Evolutionary conservation across 768 basidiomycete genomes (phyloP).

Genomic region (Amyloporia xantha): DNA sequence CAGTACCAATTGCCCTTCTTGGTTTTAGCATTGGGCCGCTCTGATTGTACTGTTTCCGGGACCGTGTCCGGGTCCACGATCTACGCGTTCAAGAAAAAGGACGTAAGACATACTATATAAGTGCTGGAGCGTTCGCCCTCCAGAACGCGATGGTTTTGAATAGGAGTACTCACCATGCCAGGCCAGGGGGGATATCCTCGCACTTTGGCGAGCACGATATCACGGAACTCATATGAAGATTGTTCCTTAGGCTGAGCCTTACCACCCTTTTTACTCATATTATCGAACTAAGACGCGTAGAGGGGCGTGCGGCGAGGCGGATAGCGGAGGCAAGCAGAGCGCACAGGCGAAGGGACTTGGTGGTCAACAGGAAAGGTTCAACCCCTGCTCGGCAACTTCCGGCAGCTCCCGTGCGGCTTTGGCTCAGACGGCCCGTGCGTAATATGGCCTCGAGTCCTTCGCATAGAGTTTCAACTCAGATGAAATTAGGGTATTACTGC

Average conservation of each 20-base stretch:
- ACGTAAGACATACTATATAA: too few relatives aligned
- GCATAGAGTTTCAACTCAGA: constrained; percentile 18
- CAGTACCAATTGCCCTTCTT: constrained; percentile 72
- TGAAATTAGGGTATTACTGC: constrained; percentile 2
- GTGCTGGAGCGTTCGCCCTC: too few relatives aligned
- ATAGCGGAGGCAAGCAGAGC: not conserved
- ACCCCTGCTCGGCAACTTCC: constrained; percentile 17
- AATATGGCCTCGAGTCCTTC: constrained; percentile 13
- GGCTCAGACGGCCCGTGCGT: constrained; percentile 5
- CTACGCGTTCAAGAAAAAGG: constrained; percentile 40
- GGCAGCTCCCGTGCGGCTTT: not conserved
- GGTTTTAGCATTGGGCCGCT: constrained; percentile 52
- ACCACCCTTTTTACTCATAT: constrained; percentile 48
- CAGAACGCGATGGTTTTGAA: constrained; percentile 11
- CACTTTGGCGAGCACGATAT: constrained; percentile 88
- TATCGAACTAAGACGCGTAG: constrained; percentile 6
- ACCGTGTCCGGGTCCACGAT: constrained; percentile 71
- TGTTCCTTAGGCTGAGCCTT: constrained; percentile 29
- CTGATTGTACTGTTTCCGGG: constrained; percentile 52
- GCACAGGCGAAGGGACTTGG: constrained; percentile 8
- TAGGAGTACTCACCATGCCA: constrained; percentile 61
- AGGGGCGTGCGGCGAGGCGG: constrained; percentile 3
- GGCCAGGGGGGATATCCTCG: constrained; percentile 97
- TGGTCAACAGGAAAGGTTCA: constrained; percentile 17
- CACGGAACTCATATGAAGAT: constrained; percentile 60